Percentiles rank a stretch among this genome's conserved stretches.
Evolutionary conservation across 2,329 filamentous ascomycete species (phyloP).

Genomic region (Ramularia endophylla): DNA sequence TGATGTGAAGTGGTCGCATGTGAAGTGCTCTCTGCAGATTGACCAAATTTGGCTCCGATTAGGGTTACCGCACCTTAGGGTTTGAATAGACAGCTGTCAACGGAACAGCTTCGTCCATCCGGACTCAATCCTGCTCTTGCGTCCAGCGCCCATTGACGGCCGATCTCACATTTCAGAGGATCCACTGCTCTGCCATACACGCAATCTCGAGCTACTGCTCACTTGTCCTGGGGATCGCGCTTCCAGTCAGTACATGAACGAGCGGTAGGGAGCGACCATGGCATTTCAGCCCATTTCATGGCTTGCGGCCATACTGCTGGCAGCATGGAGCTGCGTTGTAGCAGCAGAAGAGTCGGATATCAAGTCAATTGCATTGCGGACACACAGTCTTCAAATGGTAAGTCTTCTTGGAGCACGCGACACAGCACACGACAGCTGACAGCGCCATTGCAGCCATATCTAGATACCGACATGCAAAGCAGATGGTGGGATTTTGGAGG

Average conservation of each 20-base stretch:
- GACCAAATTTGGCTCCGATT: too few species aligned
- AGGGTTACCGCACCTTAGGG: too few species aligned
- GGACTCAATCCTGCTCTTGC: neutral
- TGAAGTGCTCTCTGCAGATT: slow-evolving; percentile 2
- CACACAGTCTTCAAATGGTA: slow-evolving; percentile 30
- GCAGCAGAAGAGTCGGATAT: slow-evolving; percentile 27
- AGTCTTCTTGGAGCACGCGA: slow-evolving; percentile 1
- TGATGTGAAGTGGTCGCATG: too few species aligned
- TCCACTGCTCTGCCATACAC: too few species aligned
- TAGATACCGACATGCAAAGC: slow-evolving; percentile 97
- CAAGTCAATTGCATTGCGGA: slow-evolving; percentile 31
- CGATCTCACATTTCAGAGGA: too few species aligned
- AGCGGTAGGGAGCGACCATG: slow-evolving; percentile 8
- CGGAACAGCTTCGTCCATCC: neutral
- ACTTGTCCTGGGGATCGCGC: too few species aligned
- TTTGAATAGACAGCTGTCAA: neutral
- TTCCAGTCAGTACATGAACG: too few species aligned
- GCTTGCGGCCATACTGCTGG: slow-evolving; percentile 27
- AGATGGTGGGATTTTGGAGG: slow-evolving; percentile 99
- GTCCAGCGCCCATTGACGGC: neutral
- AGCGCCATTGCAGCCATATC: slow-evolving; percentile 63
- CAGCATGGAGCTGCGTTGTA: slow-evolving; percentile 25
- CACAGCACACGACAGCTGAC: neutral
- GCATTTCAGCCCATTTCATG: slow-evolving; percentile 15
- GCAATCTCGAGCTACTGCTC: too few species aligned